Evolutionary conservation across 495 filamentous ascomycete genomes (phyloP).

Genomic region (Trichoderma asperelloides): DNA sequence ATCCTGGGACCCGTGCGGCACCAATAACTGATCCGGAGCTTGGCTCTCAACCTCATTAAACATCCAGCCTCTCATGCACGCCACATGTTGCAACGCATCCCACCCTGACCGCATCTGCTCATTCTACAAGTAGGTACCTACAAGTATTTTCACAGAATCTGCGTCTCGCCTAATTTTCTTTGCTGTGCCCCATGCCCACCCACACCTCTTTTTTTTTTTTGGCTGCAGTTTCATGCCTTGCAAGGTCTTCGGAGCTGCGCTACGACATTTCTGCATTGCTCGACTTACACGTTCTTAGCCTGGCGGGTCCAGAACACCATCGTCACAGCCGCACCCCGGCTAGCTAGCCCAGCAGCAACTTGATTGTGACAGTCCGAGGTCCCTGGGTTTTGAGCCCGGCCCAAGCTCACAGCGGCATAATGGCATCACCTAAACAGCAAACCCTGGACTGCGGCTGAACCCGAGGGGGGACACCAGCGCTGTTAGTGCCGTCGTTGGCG

Average conservation of each 20-base stretch:
- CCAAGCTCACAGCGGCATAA: neutral
- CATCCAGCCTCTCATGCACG: neutral
- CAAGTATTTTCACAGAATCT: no score
- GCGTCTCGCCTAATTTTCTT: neutral
- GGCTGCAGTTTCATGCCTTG: neutral
- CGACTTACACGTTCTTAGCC: neutral
- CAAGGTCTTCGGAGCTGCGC: neutral
- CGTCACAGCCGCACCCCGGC: constrained; percentile 1
- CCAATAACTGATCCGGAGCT: neutral
- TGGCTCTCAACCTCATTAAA: neutral
- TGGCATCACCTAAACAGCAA: neutral
- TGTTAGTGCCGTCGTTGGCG: neutral
- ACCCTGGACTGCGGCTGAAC: constrained; percentile 6
- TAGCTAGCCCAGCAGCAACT: no score
- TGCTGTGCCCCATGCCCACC: neutral
- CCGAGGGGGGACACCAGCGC: neutral
- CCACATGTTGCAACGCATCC: neutral
- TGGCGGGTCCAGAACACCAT: constrained; percentile 3
- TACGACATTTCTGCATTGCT: neutral
- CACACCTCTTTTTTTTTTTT: neutral
- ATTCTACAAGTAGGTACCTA: no score
- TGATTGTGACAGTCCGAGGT: neutral
- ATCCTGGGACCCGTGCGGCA: neutral
- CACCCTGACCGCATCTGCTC: neutral
- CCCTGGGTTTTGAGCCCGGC: neutral